These are phyloP conservation scores for Umbelopsis isabellina DNA, from an alignment of 192 early-diverging fungal genomes.

Conservation along the genomic window DNA sequence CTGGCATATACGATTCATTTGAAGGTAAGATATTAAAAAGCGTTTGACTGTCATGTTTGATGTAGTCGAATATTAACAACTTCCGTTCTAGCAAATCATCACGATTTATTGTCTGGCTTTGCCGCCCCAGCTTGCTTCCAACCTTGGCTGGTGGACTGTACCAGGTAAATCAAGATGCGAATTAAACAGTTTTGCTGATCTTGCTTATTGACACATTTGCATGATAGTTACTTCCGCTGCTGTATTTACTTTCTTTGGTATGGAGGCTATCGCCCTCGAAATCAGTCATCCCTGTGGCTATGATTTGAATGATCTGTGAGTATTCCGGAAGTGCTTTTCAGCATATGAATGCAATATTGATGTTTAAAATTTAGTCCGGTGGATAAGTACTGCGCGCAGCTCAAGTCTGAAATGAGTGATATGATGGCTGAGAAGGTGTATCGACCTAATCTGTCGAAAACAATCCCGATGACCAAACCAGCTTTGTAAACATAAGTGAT, in stretches of 20 bases:
- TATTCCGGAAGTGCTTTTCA: not conserved
- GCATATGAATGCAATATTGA: not conserved
- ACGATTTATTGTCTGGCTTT: constrained; percentile 45
- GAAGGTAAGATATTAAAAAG: constrained; percentile 39
- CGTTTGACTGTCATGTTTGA: no score
- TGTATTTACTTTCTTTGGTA: constrained; percentile 54
- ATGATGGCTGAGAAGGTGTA: not conserved
- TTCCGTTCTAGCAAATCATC: constrained; percentile 38
- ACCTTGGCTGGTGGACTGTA: constrained; percentile 39
- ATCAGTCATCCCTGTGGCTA: constrained; percentile 59
- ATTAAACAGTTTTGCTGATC: not conserved
- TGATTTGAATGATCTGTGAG: constrained; percentile 45
- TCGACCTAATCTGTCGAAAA: not conserved
- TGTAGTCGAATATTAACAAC: not conserved
- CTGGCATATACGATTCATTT: constrained; percentile 72
- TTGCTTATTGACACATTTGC: no score
- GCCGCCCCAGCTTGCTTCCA: constrained; percentile 40
- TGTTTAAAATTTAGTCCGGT: not conserved
- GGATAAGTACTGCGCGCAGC: not conserved
- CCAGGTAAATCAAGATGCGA: constrained; percentile 17
- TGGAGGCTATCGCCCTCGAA: constrained; percentile 53
- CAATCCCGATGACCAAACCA: no score
- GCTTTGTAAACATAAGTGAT: no score
- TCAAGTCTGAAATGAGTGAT: not conserved
- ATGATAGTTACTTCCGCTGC: constrained; percentile 39